Evolutionary conservation across 768 basidiomycete genomes (phyloP).

Genomic region (Agaricus sinodeliciosus): DNA sequence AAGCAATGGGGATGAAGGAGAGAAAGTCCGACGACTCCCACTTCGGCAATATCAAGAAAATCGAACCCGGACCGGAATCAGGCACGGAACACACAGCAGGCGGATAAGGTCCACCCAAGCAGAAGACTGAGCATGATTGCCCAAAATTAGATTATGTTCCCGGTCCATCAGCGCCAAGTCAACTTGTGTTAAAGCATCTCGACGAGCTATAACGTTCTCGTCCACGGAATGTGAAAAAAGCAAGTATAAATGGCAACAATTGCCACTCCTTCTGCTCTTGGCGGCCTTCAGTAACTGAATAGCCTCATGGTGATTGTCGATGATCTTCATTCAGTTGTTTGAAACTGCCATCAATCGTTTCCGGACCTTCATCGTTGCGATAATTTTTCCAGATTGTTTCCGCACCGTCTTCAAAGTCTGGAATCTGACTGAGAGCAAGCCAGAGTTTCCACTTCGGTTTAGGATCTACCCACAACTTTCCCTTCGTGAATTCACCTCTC

Average conservation of each 20-base stretch:
- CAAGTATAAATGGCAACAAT: constrained; percentile 80
- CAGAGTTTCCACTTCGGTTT: no score
- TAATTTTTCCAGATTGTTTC: no score
- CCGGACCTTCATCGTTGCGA: no score
- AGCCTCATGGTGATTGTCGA: constrained; percentile 69
- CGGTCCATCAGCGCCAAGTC: constrained; percentile 14
- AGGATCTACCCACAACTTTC: no score
- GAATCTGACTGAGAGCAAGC: no score
- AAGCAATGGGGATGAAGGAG: background rate
- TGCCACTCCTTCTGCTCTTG: constrained; percentile 82
- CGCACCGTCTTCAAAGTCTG: no score
- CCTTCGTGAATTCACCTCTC: no score
- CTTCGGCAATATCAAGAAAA: background rate
- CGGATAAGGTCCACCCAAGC: no score
- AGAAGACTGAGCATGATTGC: no score
- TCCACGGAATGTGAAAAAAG: constrained; percentile 95
- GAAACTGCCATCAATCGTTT: constrained; percentile 38
- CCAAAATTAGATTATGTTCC: background rate
- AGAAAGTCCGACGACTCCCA: background rate
- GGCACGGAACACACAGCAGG: no score
- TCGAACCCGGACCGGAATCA: no score
- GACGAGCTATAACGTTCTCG: constrained; percentile 68
- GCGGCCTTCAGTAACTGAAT: no score
- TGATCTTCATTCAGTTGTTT: constrained; percentile 81
- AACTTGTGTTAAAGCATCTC: constrained; percentile 47